phyloP scores from a whole-genome alignment of 2,329 filamentous ascomycete species.

The Aureobasidium mangrovei region DNA sequence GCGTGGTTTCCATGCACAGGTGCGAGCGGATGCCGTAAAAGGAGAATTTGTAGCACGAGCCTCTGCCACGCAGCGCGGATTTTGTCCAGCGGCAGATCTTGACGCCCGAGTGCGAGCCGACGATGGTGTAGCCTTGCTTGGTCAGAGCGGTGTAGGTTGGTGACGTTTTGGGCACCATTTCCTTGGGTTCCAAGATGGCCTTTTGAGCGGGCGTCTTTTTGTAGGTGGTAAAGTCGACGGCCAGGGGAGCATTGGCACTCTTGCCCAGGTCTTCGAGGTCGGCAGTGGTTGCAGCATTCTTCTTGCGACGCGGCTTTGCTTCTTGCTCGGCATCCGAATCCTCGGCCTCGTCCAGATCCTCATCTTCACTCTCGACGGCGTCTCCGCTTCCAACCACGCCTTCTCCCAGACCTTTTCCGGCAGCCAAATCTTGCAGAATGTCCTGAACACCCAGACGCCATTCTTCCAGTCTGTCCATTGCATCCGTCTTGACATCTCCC shows the following conservation, averaged over 20 bases:
- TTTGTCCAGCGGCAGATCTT: constrained; percentile 99
- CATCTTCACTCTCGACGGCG: constrained; percentile 74
- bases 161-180: constrained; percentile 89
- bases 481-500: constrained; percentile 74
- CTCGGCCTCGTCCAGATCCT: constrained; percentile 51
- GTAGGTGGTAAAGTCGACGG: constrained; percentile 80
- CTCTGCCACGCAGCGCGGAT: constrained; percentile 83
- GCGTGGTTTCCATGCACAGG: constrained; percentile 96
- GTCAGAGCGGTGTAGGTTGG: constrained; percentile 84
- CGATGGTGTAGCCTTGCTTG: constrained; percentile 93
- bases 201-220: constrained; percentile 41
- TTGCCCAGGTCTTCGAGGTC: constrained; percentile 76
- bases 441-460: constrained; percentile 71
- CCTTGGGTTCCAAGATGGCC: constrained; percentile 51
- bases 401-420: constrained; percentile 50
- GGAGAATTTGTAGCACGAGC: constrained; percentile 94
- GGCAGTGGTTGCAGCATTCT: constrained; percentile 33
- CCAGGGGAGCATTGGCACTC: constrained; percentile 43
- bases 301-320: constrained; percentile 23
- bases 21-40: constrained; percentile 97
- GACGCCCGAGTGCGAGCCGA: constrained; percentile 90
- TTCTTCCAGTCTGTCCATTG: constrained; percentile 57
- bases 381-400: constrained; percentile 73
- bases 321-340: constrained; percentile 27
- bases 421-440: constrained; percentile 52